These are phyloP conservation scores for Lactarius sp. DNA, from an alignment of 768 basidiomycete genomes.

Conservation along the genomic window DNA sequence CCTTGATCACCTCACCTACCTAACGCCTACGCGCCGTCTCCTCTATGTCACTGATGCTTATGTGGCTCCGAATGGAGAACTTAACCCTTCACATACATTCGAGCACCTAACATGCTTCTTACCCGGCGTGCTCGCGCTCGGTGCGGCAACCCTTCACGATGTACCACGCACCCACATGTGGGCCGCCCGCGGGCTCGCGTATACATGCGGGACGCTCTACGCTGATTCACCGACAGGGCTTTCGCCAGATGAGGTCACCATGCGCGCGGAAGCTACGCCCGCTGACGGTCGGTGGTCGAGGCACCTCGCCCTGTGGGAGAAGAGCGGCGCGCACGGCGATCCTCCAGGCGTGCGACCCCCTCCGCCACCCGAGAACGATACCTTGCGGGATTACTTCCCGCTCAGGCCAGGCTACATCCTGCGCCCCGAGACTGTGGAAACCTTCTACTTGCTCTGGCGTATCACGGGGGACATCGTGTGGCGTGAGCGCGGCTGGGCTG, in stretches of 20 bases:
- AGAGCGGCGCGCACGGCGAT: constrained; percentile 6
- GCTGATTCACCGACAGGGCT: constrained; percentile 67
- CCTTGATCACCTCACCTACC: constrained; percentile 56
- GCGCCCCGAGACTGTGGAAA: constrained; percentile 71
- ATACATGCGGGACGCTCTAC: constrained; percentile 69
- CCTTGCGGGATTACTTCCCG: constrained; percentile 48
- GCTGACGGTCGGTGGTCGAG: constrained; percentile 3
- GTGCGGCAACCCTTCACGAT: constrained; percentile 56
- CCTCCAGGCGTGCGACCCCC: constrained; percentile 11
- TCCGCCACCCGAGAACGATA: not conserved
- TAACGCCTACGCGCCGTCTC: constrained; percentile 59
- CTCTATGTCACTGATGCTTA: constrained; percentile 66
- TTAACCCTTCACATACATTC: constrained; percentile 43
- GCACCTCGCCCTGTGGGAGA: constrained; percentile 27
- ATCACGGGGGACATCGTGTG: constrained; percentile 62
- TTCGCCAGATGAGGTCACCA: constrained; percentile 57
- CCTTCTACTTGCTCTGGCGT: constrained; percentile 65
- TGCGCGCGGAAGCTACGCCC: not conserved
- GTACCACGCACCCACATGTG: constrained; percentile 58
- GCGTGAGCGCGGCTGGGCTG: constrained; percentile 66
- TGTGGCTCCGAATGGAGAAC: not conserved
- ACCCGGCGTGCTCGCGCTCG: constrained; percentile 70
- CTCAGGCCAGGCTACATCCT: constrained; percentile 48
- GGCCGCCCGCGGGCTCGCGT: constrained; percentile 72
- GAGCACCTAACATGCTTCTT: constrained; percentile 82